A percentile compares a stretch with the other conserved stretches of the same genome.
These are phyloP conservation scores for Aspergillus ochraceoroseus DNA, from an alignment of 2,329 filamentous ascomycete genomes.

Conservation along the genomic window DNA sequence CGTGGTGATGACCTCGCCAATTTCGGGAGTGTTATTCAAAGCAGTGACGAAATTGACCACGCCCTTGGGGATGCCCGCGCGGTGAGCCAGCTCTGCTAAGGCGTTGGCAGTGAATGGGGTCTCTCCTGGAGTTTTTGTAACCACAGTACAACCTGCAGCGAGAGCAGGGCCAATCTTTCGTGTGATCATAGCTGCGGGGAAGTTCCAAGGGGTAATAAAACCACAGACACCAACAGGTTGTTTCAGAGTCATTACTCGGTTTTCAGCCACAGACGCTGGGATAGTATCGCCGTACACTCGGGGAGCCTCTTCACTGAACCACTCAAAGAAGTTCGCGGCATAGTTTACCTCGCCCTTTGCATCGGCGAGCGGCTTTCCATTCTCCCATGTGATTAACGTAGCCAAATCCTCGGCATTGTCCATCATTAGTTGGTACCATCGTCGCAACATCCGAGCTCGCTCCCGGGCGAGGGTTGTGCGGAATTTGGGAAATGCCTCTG, in stretches of 20 bases:
- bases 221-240: conserved; percentile 65
- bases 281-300: conserved; percentile 59
- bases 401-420: conserved; percentile 63
- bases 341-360: conserved; percentile 57
- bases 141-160: conserved; percentile 91
- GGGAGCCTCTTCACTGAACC: conserved; percentile 60
- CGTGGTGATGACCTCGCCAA: conserved; percentile 73
- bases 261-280: conserved; percentile 54
- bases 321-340: conserved; percentile 57
- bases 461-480: conserved; percentile 58
- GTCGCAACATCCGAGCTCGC: conserved; percentile 57
- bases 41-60: conserved; percentile 87
- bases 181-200: conserved; percentile 53
- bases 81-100: conserved; percentile 75
- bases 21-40: conserved; percentile 68
- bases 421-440: conserved; percentile 64
- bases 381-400: conserved; percentile 64
- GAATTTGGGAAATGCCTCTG: conserved; percentile 61
- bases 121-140: conserved; percentile 85
- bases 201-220: conserved; percentile 65
- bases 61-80: conserved; percentile 83
- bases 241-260: conserved; percentile 59
- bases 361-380: conserved; percentile 61
- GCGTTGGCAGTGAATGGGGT: conserved; percentile 89
- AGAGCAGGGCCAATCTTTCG: conserved; percentile 56